phyloP scores from a whole-genome alignment of 176 grass and related monocot genomes.

The Hsuehochloa calcarea region DNA sequence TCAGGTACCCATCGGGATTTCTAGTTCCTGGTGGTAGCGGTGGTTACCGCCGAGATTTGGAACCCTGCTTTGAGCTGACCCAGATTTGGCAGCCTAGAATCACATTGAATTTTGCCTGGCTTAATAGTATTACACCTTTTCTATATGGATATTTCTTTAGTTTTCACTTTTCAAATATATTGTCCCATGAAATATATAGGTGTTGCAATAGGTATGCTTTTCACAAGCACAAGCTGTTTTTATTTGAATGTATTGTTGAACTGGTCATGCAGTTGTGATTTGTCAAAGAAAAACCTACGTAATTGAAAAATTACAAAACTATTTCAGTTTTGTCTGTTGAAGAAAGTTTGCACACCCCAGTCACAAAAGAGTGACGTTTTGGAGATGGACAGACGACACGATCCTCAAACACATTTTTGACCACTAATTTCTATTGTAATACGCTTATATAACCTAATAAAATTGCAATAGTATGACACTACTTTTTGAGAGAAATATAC shows the following conservation, averaged over 20 bases:
- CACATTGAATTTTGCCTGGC: neutral
- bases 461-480: neutral
- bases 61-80: neutral
- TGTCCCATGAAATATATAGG: neutral
- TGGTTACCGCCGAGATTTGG: neutral
- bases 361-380: neutral
- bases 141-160: neutral
- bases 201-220: neutral
- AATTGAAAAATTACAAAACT: neutral
- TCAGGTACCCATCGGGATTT: neutral
- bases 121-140: neutral
- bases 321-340: neutral
- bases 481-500: neutral
- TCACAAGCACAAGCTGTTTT: neutral
- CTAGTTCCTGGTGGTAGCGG: neutral
- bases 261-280: neutral
- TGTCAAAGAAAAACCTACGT: neutral
- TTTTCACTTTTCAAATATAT: neutral
- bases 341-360: neutral
- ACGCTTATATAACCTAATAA: neutral
- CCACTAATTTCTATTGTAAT: neutral
- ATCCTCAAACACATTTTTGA: neutral
- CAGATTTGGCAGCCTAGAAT: neutral
- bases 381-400: neutral
- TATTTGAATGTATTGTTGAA: neutral